A percentile compares a stretch with the other conserved stretches of the same genome.
These are phyloP conservation scores for Tilletia walkeri DNA, from an alignment of 1,284 basidiomycete genomes.

Conservation along the genomic window DNA sequence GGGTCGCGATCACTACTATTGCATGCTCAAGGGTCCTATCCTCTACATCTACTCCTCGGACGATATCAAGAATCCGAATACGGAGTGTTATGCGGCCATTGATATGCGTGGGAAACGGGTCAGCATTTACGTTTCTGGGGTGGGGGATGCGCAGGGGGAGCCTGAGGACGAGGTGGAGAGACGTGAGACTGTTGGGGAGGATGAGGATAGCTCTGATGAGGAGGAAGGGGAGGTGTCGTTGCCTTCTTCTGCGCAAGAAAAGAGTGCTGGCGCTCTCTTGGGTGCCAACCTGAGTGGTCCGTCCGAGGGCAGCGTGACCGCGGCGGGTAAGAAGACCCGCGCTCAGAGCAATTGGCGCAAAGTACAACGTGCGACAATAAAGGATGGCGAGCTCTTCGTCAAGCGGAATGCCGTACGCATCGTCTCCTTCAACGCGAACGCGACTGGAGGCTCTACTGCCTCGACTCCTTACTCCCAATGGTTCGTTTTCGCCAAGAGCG, in stretches of 20 bases:
- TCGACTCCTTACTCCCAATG: conserved; percentile 32
- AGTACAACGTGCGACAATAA: conserved; percentile 33
- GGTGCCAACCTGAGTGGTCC: no score
- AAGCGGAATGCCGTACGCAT: conserved; percentile 52
- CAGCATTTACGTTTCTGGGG: conserved; percentile 42
- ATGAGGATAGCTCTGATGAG: not conserved
- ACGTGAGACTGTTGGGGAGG: no score
- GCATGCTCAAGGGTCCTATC: conserved; percentile 49
- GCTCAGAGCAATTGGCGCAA: conserved; percentile 25
- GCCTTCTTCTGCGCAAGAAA: no score
- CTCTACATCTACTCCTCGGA: conserved; percentile 53
- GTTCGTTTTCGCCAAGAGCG: conserved; percentile 52
- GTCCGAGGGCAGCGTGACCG: no score
- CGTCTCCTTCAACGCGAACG: conserved; percentile 22
- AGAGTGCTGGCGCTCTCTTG: no score
- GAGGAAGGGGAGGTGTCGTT: not conserved
- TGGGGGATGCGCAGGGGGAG: conserved; percentile 48
- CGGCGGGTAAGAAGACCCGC: not conserved
- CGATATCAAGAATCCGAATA: conserved; percentile 31
- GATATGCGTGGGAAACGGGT: conserved; percentile 49
- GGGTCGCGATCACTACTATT: conserved; percentile 41
- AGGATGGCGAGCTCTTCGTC: conserved; percentile 51
- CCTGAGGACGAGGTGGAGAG: conserved; percentile 25
- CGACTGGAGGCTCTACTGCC: conserved; percentile 15
- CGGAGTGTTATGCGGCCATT: conserved; percentile 51